These are phyloP conservation scores for Lepraria neglecta DNA, from an alignment of 495 filamentous ascomycete genomes.

Conservation along the genomic window DNA sequence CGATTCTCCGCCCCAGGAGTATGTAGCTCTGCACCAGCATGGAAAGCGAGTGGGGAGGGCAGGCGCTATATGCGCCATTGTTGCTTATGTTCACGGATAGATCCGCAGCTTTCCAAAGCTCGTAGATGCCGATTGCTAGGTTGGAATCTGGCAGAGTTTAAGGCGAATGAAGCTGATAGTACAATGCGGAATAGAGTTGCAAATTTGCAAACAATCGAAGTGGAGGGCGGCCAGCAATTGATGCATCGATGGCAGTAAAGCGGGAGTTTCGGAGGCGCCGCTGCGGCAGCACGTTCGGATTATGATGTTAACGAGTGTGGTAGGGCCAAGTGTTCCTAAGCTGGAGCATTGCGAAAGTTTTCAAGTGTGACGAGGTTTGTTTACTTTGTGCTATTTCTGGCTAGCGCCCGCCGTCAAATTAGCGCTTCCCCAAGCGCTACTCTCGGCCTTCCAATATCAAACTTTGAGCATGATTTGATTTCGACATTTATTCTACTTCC, in stretches of 20 bases:
- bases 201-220: not conserved
- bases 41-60: conserved; percentile 80
- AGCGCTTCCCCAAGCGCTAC: too few species aligned
- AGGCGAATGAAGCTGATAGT: too few species aligned
- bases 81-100: not conserved
- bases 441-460: too few species aligned
- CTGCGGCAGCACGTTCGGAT: too few species aligned
- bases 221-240: conserved; percentile 4
- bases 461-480: too few species aligned
- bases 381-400: conserved; percentile 9
- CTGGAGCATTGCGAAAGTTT: not conserved
- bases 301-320: not conserved
- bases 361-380: conserved; percentile 6
- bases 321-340: not conserved
- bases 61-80: conserved; percentile 57
- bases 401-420: conserved; percentile 7
- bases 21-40: conserved; percentile 91
- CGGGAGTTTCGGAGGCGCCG: not conserved
- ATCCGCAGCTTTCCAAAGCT: not conserved
- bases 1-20: conserved; percentile 96
- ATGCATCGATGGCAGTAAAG: conserved; percentile 1
- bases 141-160: not conserved
- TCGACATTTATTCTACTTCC: too few species aligned
- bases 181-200: conserved; percentile 1
- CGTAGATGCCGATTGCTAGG: too few species aligned